Percentiles rank a stretch among this genome's conserved stretches.
Evolutionary conservation across 306 rosid genomes (phyloP).

Genomic region (Prunus salicina): DNA sequence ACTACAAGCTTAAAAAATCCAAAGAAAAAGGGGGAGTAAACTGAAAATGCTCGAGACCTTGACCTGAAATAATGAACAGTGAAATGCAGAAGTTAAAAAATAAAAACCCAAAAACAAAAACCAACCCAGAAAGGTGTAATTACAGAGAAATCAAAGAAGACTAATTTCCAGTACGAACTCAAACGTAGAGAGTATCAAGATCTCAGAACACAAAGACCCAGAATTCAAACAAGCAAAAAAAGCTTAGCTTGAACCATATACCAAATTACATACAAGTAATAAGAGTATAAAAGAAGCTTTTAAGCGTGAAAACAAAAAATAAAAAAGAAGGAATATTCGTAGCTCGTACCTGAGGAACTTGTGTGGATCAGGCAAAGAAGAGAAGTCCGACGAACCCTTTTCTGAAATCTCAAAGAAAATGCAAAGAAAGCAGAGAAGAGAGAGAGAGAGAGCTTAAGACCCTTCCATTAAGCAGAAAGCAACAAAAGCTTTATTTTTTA

Average conservation of each 20-base stretch:
- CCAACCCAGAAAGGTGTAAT: not conserved
- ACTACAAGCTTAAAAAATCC: not conserved
- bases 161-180: not conserved
- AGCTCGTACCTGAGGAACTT: conserved; percentile 38
- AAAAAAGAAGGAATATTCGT: conserved; percentile 16
- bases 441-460: conserved; percentile 38
- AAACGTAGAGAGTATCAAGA: conserved; percentile 7
- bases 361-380: conserved; percentile 36
- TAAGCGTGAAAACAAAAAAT: not conserved
- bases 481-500: conserved; percentile 47
- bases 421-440: conserved; percentile 11
- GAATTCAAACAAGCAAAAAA: conserved; percentile 8
- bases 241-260: not conserved
- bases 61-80: not conserved
- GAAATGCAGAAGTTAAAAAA: not conserved
- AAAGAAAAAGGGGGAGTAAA: not conserved
- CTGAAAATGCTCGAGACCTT: not conserved
- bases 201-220: conserved; percentile 3
- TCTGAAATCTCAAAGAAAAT: conserved; percentile 25
- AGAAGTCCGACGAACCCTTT: conserved; percentile 21
- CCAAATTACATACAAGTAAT: not conserved
- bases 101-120: not conserved
- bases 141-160: not conserved
- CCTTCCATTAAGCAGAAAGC: conserved; percentile 86
- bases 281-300: not conserved